Base-by-base conservation (phyloP, 2,329 filamentous ascomycete genomes). In the Epichloe hybrida region DNA sequence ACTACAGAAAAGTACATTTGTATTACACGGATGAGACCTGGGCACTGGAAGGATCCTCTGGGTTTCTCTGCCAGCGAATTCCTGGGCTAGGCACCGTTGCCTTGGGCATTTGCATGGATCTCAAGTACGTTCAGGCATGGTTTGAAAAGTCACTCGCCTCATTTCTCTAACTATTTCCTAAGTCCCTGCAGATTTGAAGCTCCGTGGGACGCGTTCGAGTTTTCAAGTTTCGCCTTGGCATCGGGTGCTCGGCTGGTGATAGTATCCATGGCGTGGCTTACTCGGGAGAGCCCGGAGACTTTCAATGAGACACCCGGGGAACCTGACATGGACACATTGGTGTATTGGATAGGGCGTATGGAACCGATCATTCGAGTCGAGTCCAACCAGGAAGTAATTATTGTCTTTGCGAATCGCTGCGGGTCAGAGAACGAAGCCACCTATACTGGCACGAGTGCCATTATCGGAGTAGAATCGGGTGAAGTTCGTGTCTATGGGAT, bases 231-330 rank as follows among this genome's bases (percentile, higher is more conserved):
- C 42, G 69, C 83, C 5, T 62, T 88, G 0, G 66, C 78, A 1
- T 66, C 68, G 0, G 60, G 72, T 0, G 76, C 83, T 0, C 79
- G 80, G 13, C 55, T 90, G 0, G 80, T 87, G 2, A 77, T 89
- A 36, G 57, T 91, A 0, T 80, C 77, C 4, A 90, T 90, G 86
- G 85, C 87, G 0, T 91, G 86, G 86, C 70, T 86, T 35, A 88
- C 84, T 2, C 70, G 63, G 50, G 79, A 72, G 54, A 74, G 71
- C 58, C 72, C 65, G 1, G 70, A 59, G 17, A 52, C 53, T 7
- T 80, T 70, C 61, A 79, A 59, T 52, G 71, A 57, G 31, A 69
- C 55, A 55, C 77, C 77, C 0, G 62, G 73, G 1, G 76, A 81
- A 47, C 84, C 85, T 0, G 86, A 90, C 56, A 74, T 86, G 66